A percentile compares a stretch with the other conserved stretches of the same genome.
phyloP scores from a whole-genome alignment of 2,329 filamentous ascomycete species.

The Epichloe sylvatica region DNA sequence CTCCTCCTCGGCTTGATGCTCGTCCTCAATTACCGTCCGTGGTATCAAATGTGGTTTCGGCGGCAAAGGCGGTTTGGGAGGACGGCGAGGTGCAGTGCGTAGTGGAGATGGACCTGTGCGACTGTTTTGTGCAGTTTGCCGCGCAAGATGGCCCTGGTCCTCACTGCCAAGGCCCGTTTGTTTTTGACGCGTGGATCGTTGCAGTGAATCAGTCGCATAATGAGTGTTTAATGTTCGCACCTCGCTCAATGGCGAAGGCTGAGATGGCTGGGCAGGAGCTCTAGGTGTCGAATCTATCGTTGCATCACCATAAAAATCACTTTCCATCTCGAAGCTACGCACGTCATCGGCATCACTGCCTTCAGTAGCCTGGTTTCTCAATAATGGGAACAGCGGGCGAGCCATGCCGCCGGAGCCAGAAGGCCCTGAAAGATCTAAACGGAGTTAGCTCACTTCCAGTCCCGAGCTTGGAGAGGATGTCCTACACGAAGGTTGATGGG shows the following conservation, averaged over 20 bases:
- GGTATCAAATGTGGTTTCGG: neutral
- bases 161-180: neutral
- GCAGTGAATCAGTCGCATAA: neutral
- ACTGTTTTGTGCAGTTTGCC: neutral
- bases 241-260: neutral
- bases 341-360: slow-evolving; percentile 18
- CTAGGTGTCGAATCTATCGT: slow-evolving; percentile 20
- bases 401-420: neutral
- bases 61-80: neutral
- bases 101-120: slow-evolving; percentile 2
- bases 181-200: neutral
- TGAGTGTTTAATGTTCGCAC: neutral
- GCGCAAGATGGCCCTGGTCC: slow-evolving; percentile 1
- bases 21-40: neutral
- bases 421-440: slow-evolving; percentile 4
- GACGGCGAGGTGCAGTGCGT: slow-evolving; percentile 1
- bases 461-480: neutral
- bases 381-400: neutral
- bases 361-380: slow-evolving; percentile 1
- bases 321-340: slow-evolving; percentile 24
- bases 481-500: slow-evolving; percentile 4
- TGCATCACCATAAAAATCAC: slow-evolving; percentile 23
- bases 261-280: neutral
- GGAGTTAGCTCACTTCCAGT: neutral
- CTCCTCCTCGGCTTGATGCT: neutral